phyloP scores from a whole-genome alignment of 202 grass and related monocot genomes.

The Musa balbisiana region DNA sequence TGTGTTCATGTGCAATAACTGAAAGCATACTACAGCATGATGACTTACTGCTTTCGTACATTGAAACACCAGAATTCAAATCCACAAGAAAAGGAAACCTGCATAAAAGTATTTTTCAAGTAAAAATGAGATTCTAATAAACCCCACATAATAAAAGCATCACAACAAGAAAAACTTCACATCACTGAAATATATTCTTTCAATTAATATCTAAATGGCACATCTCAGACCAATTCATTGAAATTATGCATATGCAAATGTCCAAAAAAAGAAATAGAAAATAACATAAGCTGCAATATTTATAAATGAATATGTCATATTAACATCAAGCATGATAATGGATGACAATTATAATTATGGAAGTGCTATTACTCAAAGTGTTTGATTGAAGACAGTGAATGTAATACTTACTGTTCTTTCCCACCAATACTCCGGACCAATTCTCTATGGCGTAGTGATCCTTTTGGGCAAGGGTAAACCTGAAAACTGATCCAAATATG shows the following conservation, averaged over 20 bases:
- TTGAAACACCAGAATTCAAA: constrained; percentile 57
- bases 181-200: too few species aligned
- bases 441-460: constrained; percentile 70
- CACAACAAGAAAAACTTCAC: background rate
- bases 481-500: constrained; percentile 26
- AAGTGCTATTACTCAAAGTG: background rate
- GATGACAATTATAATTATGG: too few species aligned
- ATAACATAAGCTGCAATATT: too few species aligned
- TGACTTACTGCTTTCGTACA: constrained; percentile 92
- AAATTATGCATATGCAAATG: background rate
- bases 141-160: background rate
- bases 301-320: too few species aligned
- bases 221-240: background rate
- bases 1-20: background rate
- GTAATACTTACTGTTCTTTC: constrained; percentile 69
- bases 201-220: background rate
- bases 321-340: too few species aligned
- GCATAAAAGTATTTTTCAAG: constrained; percentile 20
- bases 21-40: background rate
- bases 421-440: constrained; percentile 71
- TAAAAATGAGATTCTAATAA: background rate
- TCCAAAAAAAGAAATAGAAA: background rate
- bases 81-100: constrained; percentile 96
- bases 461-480: constrained; percentile 99
- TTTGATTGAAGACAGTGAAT: constrained; percentile 24